A percentile compares a stretch with the other conserved stretches of the same genome.
These are phyloP conservation scores for Henckelia pumila DNA, from an alignment of 257 asterid species.

Conservation along the genomic window DNA sequence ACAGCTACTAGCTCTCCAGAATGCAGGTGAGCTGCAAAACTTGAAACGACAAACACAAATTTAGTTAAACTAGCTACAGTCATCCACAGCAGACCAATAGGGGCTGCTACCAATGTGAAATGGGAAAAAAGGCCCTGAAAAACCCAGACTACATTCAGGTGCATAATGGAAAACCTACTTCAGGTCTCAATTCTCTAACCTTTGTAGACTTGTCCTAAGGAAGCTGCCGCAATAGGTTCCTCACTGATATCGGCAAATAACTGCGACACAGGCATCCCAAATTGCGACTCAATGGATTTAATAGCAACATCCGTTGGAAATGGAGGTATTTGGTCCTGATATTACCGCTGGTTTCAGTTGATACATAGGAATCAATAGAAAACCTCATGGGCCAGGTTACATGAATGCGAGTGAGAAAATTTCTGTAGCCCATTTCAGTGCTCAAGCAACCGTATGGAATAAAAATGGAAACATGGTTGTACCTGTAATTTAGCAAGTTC, in stretches of 20 bases:
- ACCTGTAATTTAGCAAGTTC: slow-evolving; percentile 96
- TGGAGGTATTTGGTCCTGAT: slow-evolving; percentile 97
- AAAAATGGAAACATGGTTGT: slow-evolving; percentile 23
- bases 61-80: slow-evolving; percentile 28
- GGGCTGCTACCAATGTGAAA: slow-evolving; percentile 10
- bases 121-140: background rate
- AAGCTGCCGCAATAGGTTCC: slow-evolving; percentile 97
- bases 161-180: background rate
- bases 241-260: slow-evolving; percentile 86
- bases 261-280: slow-evolving; percentile 77
- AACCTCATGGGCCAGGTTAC: slow-evolving; percentile 16
- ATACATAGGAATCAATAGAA: slow-evolving; percentile 22
- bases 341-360: slow-evolving; percentile 23
- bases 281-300: slow-evolving; percentile 79
- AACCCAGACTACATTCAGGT: background rate
- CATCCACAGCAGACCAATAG: slow-evolving; percentile 1
- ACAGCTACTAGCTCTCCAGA: slow-evolving; percentile 99
- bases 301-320: slow-evolving; percentile 78
- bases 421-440: slow-evolving; percentile 21
- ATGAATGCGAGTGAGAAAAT: slow-evolving; percentile 3
- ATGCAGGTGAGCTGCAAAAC: slow-evolving; percentile 97
- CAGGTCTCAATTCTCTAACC: slow-evolving; percentile 50
- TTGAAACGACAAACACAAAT: slow-evolving; percentile 51
- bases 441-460: background rate
- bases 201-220: slow-evolving; percentile 96